phyloP scores from a whole-genome alignment of 2,329 filamentous ascomycete genomes.

The Diaporthe nobilis region DNA sequence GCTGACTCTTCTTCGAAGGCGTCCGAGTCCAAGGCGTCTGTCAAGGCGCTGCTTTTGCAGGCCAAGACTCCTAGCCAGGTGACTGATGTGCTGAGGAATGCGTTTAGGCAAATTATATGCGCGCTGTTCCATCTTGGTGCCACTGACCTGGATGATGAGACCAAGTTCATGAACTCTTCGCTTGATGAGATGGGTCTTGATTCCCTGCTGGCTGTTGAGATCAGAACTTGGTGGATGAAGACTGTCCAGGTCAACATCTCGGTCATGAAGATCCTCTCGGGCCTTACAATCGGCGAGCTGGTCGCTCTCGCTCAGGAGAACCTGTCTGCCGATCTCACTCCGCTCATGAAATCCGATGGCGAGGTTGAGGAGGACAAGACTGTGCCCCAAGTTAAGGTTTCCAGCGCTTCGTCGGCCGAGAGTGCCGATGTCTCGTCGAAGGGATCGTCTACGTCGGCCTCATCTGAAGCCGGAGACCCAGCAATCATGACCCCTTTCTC shows the following conservation, averaged over 20 bases:
- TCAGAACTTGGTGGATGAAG: slow-evolving; percentile 12
- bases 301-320: neutral
- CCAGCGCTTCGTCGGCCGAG: neutral
- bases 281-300: neutral
- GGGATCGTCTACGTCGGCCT: neutral
- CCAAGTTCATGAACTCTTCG: neutral
- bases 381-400: neutral
- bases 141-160: neutral
- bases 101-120: neutral
- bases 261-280: neutral
- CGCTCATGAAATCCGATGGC: neutral
- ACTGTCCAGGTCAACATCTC: neutral
- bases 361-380: neutral
- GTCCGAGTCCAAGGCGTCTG: slow-evolving; percentile 1
- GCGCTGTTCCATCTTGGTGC: neutral
- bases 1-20: slow-evolving; percentile 6
- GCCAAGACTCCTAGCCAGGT: neutral
- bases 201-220: neutral
- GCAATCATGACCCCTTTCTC: neutral
- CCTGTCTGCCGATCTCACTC: neutral
- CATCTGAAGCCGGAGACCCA: neutral
- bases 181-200: slow-evolving; percentile 11
- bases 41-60: slow-evolving; percentile 5
- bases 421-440: neutral
- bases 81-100: slow-evolving; percentile 2